Evolutionary conservation across 176 grass and related monocot species (phyloP), one percentile per base, ranked within the genome.

Genomic region (Oryza officinalis): DNA sequence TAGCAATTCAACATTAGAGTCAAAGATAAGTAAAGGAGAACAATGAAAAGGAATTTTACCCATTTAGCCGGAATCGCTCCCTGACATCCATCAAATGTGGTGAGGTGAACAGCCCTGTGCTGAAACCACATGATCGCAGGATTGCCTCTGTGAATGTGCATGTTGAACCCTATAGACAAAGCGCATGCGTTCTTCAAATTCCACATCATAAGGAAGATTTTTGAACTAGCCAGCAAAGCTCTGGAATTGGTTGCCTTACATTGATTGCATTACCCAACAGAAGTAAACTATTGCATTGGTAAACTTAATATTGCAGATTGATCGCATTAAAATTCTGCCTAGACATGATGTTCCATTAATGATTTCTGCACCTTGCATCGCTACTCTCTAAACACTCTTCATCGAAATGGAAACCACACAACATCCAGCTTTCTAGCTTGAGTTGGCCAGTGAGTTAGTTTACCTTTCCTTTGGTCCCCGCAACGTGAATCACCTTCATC

Each of bases 381-480:
- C 17, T 47, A 15, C 4, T 15, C 45, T 47, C 45, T 5, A 25
- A 26, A 28, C 54, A 65, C 8, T 41, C 10, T 41, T 41, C 40
- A 41, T 10, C 40, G 0, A 41, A 11, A 10, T 0, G 10, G 10
- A 41, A 41, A 41, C 10, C 40, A 41, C 40, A 41, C 40, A 10
- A 41, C 40, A 41, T 41, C 9, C 8, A 41, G 40, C 40, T 38
- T 38, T 44, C 31, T 20, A 15, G 64, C 13, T 65, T 6, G 26
- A 83, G 69, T 3, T 11, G 18, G 27, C 6, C 10, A 41, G 9
- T 49, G 7, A 4, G 57, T 67, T 80, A 9, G 15, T 61, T 80
- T 84, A 98, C 95, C 95, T 98, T 98, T 32, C 95, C 95, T 80
- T 98, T 98, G 45, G 95, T 98, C 77, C 95, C 92, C 0, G 92